Percentiles rank a stretch among this genome's conserved stretches.
These are phyloP conservation scores for Microdochium paspali DNA, from an alignment of 2,329 filamentous ascomycete genomes.

Conservation along the genomic window DNA sequence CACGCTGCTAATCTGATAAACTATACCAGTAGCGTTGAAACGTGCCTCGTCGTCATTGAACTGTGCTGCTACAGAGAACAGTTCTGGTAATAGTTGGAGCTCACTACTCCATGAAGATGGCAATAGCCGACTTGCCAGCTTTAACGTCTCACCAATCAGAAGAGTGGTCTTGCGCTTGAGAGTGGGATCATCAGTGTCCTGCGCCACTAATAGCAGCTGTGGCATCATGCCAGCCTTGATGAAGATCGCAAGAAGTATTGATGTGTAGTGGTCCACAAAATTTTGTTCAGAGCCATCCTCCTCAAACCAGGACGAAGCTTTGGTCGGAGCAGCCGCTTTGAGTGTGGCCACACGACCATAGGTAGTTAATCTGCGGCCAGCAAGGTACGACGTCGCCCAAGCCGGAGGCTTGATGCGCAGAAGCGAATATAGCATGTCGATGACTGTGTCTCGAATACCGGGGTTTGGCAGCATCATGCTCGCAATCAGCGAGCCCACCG, in stretches of 20 bases:
- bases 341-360: conserved; percentile 91
- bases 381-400: conserved; percentile 93
- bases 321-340: conserved; percentile 45
- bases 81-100: conserved; percentile 77
- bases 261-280: conserved; percentile 89
- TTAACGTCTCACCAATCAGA: conserved; percentile 82
- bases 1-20: conserved; percentile 97
- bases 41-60: conserved; percentile 64
- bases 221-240: conserved; percentile 69
- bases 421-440: conserved; percentile 74
- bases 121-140: conserved; percentile 77
- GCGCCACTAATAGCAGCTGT: conserved; percentile 53
- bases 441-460: conserved; percentile 60
- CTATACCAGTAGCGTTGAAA: conserved; percentile 76
- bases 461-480: conserved; percentile 50
- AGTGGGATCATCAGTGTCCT: conserved; percentile 56
- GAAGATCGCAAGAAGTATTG: conserved; percentile 75
- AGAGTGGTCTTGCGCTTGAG: conserved; percentile 84
- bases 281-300: conserved; percentile 68
- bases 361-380: conserved; percentile 84
- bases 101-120: conserved; percentile 75
- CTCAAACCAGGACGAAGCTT: conserved; percentile 43
- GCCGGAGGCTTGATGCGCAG: conserved; percentile 86
- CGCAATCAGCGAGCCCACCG: conserved; percentile 69
- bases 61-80: conserved; percentile 68